Evolutionary conservation across 2,329 filamentous ascomycete species (phyloP).

Genomic region (Rhinocladiella similis): DNA sequence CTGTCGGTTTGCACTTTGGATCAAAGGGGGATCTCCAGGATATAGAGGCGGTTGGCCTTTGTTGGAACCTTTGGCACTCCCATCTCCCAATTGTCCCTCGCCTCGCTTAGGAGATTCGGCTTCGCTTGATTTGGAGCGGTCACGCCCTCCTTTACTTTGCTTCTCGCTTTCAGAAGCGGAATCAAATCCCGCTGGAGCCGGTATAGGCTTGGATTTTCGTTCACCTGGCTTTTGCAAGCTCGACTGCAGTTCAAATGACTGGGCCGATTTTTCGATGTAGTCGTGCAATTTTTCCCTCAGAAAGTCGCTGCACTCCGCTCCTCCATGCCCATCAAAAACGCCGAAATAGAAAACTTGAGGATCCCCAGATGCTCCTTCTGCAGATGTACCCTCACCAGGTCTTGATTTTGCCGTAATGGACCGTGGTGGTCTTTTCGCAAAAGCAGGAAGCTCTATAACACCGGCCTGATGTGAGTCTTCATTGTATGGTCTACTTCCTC

Average conservation of each 20-base stretch:
- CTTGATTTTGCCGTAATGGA: conserved; percentile 48
- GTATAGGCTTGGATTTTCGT: conserved; percentile 5
- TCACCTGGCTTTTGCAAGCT: conserved; percentile 57
- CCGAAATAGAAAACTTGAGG: conserved; percentile 98
- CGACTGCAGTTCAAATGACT: conserved; percentile 74
- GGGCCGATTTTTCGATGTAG: conserved; percentile 82
- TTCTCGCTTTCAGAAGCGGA: conserved; percentile 13
- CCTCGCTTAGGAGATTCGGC: conserved; percentile 9
- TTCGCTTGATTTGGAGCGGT: conserved; percentile 11
- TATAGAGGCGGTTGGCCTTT: conserved; percentile 6
- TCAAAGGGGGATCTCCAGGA: conserved; percentile 45
- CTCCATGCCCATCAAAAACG: conserved; percentile 94
- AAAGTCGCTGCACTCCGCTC: conserved; percentile 83
- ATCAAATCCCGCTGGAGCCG: conserved; percentile 10
- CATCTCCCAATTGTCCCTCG: conserved; percentile 33
- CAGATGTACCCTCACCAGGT: conserved; percentile 53
- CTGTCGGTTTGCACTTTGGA: conserved; percentile 55
- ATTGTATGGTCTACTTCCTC: conserved; percentile 84
- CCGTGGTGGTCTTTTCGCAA: conserved; percentile 78
- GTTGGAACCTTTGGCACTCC: conserved; percentile 22
- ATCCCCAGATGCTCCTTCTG: conserved; percentile 75
- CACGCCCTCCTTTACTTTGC: conserved; percentile 18
- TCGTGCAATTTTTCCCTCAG: conserved; percentile 79
- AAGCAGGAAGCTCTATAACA: conserved; percentile 88
- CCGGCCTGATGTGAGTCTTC: conserved; percentile 94